Conservation (phyloP, 2,329 filamentous ascomycete species). For the Cladosporium sp. region DNA sequence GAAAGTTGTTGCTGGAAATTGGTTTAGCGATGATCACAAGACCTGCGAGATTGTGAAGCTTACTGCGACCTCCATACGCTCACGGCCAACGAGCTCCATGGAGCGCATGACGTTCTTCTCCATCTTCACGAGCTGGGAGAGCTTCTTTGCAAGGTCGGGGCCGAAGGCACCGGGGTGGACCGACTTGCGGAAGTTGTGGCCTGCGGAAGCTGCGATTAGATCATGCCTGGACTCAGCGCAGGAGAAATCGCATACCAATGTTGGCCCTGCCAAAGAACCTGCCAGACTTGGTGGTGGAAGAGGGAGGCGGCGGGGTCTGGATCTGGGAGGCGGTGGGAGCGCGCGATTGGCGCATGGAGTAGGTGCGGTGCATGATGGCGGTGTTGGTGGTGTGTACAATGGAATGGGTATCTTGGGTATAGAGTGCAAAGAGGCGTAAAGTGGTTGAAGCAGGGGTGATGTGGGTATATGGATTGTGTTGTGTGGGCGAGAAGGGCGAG, state of each 20-base stretch:
- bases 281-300: slow-evolving; percentile 85
- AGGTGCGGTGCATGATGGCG: slow-evolving; percentile 85
- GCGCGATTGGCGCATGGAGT: slow-evolving; percentile 96
- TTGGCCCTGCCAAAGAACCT: slow-evolving; percentile 83
- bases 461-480: background rate
- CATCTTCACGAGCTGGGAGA: slow-evolving; percentile 98
- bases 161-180: slow-evolving; percentile 69
- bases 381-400: slow-evolving; percentile 14
- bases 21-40: background rate
- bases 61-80: slow-evolving; percentile 98
- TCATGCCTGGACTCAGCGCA: background rate
- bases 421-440: too few species aligned
- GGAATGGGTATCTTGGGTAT: background rate
- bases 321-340: slow-evolving; percentile 88
- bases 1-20: slow-evolving; percentile 85
- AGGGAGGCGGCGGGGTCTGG: slow-evolving; percentile 87
- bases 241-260: slow-evolving; percentile 60
- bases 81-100: slow-evolving; percentile 87
- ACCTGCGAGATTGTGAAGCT: slow-evolving; percentile 36
- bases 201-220: slow-evolving; percentile 36
- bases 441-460: too few species aligned
- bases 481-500: background rate
- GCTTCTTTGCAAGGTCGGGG: slow-evolving; percentile 92
- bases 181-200: slow-evolving; percentile 68
- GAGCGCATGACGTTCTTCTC: slow-evolving; percentile 99